These are phyloP conservation scores for Alternaria consortialis DNA, from an alignment of 2,329 filamentous ascomycete species.

Conservation along the genomic window DNA sequence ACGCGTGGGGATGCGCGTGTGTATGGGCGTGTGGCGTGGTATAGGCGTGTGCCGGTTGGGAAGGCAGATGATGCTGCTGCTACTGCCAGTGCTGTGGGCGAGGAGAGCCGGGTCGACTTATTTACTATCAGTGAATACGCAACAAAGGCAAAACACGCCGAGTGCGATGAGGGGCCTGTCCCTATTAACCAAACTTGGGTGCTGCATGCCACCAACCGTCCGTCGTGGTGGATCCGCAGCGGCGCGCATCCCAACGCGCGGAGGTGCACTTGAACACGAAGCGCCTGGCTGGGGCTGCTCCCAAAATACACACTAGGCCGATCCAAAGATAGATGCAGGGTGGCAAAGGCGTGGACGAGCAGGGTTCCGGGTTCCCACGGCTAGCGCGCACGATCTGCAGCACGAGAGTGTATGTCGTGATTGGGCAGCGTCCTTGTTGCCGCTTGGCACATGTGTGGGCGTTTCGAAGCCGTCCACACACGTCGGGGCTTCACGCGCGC, in stretches of 20 bases:
- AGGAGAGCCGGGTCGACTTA: background rate
- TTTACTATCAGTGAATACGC: background rate
- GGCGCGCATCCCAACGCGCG: constrained; percentile 14
- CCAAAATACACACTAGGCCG: constrained; percentile 16
- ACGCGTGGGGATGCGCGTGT: constrained; percentile 6
- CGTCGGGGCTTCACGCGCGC: constrained; percentile 13
- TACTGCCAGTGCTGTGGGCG: background rate
- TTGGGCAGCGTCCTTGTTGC: background rate
- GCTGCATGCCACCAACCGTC: constrained; percentile 5
- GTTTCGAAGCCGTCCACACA: constrained; percentile 8
- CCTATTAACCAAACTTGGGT: constrained; percentile 1
- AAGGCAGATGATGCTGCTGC: constrained; percentile 17
- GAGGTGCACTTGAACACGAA: constrained; percentile 15
- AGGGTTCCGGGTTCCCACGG: background rate
- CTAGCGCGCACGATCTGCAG: background rate
- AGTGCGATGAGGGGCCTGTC: constrained; percentile 8
- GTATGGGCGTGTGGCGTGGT: constrained; percentile 7
- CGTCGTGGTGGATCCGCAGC: constrained; percentile 7
- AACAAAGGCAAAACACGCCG: constrained; percentile 4
- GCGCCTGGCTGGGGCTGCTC: constrained; percentile 18
- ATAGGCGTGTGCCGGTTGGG: background rate
- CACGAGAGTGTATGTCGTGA: background rate
- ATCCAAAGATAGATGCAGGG: constrained; percentile 21
- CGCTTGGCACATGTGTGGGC: constrained; percentile 5
- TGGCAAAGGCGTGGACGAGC: constrained; percentile 9